Evolutionary conservation across 768 basidiomycete species (phyloP).

Genomic region (Neoboletus magnificus): DNA sequence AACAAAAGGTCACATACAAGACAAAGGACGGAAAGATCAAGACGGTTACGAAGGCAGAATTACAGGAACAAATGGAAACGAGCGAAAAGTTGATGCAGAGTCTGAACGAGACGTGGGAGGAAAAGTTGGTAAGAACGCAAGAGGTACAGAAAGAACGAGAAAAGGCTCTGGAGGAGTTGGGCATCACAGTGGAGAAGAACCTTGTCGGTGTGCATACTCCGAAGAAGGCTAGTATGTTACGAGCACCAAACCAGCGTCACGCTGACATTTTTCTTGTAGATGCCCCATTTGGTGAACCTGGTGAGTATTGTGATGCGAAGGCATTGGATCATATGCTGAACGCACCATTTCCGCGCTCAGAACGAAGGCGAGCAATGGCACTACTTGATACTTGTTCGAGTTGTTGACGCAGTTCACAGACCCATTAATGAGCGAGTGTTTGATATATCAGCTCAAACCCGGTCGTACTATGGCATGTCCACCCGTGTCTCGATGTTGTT

Average conservation of each 20-base stretch:
- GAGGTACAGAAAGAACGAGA: slow-evolving; percentile 97
- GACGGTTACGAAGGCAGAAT: slow-evolving; percentile 94
- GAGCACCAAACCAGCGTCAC: slow-evolving; percentile 1
- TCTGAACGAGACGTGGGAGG: slow-evolving; percentile 94
- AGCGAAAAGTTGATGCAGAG: slow-evolving; percentile 95
- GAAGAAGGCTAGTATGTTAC: slow-evolving; percentile 61
- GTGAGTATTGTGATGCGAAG: slow-evolving; percentile 45
- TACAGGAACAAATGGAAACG: slow-evolving; percentile 95
- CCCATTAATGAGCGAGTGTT: slow-evolving; percentile 94
- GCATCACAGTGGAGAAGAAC: slow-evolving; percentile 97
- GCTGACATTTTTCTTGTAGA: slow-evolving; percentile 42
- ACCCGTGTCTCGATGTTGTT: background rate
- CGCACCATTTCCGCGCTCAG: slow-evolving; percentile 32
- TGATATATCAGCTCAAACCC: slow-evolving; percentile 88
- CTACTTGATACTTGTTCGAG: background rate
- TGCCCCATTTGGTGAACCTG: slow-evolving; percentile 92
- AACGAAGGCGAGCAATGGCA: slow-evolving; percentile 59
- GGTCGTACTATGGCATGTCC: slow-evolving; percentile 70
- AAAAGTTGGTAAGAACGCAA: slow-evolving; percentile 87
- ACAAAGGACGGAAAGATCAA: slow-evolving; percentile 91
- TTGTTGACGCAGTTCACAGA: slow-evolving; percentile 44
- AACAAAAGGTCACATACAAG: slow-evolving; percentile 93
- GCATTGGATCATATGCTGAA: slow-evolving; percentile 8
- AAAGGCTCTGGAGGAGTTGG: slow-evolving; percentile 94
- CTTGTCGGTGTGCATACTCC: slow-evolving; percentile 96